A percentile compares a stretch with the other conserved stretches of the same genome.
Conservation (phyloP, 352 stramenopile genomes). For the Globisporangium nagaii region DNA sequence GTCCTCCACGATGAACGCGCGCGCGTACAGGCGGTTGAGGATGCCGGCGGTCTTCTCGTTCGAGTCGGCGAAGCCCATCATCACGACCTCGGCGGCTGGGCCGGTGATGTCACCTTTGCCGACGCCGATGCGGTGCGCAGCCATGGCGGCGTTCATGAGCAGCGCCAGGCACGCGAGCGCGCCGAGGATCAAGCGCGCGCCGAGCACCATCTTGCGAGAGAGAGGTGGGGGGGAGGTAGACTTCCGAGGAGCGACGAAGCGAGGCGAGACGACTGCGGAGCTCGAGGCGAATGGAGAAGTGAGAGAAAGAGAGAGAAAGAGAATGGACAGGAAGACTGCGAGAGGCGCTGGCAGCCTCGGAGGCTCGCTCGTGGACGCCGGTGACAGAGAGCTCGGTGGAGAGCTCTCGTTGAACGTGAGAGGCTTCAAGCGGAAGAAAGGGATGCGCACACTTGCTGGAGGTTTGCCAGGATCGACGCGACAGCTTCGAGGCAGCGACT, state of each 20-base stretch:
- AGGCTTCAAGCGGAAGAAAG: too few species aligned
- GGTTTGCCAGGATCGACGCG: too few species aligned
- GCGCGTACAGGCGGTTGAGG: constrained; percentile 53
- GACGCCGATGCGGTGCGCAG: constrained; percentile 40
- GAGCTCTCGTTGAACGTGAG: too few species aligned
- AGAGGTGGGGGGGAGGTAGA: background rate
- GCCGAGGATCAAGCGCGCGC: constrained; percentile 4
- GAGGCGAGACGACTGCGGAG: too few species aligned
- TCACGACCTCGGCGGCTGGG: constrained; percentile 46
- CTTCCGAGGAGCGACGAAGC: too few species aligned
- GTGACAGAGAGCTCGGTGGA: too few species aligned
- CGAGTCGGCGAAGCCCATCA: constrained; percentile 64
- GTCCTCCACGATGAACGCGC: constrained; percentile 59
- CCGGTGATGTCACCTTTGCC: constrained; percentile 63
- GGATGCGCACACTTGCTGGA: too few species aligned
- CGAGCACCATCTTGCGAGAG: background rate
- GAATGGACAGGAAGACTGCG: background rate
- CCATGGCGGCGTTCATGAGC: constrained; percentile 2
- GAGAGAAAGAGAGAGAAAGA: background rate
- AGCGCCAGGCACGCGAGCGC: constrained; percentile 4
- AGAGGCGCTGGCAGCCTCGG: background rate
- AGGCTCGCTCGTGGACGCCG: too few species aligned
- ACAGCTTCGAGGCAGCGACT: too few species aligned
- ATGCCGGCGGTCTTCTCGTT: constrained; percentile 43
- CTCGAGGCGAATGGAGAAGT: constrained; percentile 5